Evolutionary conservation across 2,329 filamentous ascomycete species (phyloP).

Genomic region (Malbranchea zuffiana): DNA sequence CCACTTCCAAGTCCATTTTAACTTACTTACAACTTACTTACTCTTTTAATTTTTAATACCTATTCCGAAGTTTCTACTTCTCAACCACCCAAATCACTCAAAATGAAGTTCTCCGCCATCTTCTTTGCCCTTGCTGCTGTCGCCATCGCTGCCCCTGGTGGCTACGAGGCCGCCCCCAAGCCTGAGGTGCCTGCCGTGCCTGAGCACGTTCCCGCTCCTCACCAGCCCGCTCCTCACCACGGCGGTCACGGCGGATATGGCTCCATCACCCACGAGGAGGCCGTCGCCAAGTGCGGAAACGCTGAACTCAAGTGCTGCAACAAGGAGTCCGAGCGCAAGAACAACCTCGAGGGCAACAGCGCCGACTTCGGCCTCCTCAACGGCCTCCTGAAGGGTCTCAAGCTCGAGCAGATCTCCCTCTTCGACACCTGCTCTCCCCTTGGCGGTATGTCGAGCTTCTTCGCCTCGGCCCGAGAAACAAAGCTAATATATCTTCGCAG

Average conservation of each 20-base stretch:
- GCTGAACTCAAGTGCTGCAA: slow-evolving; percentile 20
- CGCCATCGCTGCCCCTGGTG: slow-evolving; percentile 17
- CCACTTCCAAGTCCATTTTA: slow-evolving; percentile 7
- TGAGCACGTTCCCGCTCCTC: no score
- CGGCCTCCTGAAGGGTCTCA: slow-evolving; percentile 25
- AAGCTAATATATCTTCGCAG: slow-evolving; percentile 13
- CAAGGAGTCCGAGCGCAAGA: slow-evolving; percentile 27
- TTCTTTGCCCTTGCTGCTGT: slow-evolving; percentile 35
- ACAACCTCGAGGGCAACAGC: slow-evolving; percentile 28
- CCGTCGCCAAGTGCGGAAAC: slow-evolving; percentile 12
- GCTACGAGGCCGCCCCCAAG: background rate
- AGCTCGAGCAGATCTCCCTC: slow-evolving; percentile 28
- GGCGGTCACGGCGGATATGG: no score
- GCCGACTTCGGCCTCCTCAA: slow-evolving; percentile 27
- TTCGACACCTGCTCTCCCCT: slow-evolving; percentile 36
- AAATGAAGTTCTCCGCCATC: slow-evolving; percentile 25
- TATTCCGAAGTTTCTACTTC: slow-evolving; percentile 3
- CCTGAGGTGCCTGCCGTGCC: no score
- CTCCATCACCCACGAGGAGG: slow-evolving; percentile 8
- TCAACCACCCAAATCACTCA: slow-evolving; percentile 9
- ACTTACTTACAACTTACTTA: slow-evolving; percentile 8
- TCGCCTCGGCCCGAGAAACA: background rate
- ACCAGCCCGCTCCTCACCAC: no score
- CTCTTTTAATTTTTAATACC: slow-evolving; percentile 13
- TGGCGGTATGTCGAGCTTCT: slow-evolving; percentile 19